Evolutionary conservation across 257 asterid species (phyloP).

Genomic region (Nemophila menziesii): DNA sequence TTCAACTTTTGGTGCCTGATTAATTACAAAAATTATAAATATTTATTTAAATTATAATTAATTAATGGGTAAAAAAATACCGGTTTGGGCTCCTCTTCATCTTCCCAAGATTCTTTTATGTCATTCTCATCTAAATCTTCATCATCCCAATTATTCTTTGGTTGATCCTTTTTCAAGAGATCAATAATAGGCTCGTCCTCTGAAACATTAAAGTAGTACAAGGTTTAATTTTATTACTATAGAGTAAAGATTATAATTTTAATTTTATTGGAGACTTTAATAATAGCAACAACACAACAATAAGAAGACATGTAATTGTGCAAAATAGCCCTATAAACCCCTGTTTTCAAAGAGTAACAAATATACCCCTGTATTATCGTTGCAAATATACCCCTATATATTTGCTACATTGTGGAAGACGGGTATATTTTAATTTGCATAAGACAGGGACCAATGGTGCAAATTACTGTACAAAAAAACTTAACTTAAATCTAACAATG

Average conservation of each 20-base stretch:
- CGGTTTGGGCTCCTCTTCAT: slow-evolving; percentile 63
- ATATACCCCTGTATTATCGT: no score
- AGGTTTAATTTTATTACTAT: slow-evolving; percentile 2
- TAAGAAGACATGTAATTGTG: not conserved
- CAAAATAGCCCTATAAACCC: no score
- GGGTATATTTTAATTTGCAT: no score
- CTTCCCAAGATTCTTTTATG: slow-evolving; percentile 95
- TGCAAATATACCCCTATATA: not conserved
- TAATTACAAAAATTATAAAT: no score
- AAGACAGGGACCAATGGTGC: not conserved
- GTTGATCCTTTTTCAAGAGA: slow-evolving; percentile 43
- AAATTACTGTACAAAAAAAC: no score
- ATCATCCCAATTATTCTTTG: slow-evolving; percentile 63
- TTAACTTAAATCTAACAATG: no score
- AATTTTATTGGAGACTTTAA: not conserved
- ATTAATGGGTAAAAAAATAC: slow-evolving; percentile 18
- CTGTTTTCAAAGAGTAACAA: no score
- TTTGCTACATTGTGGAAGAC: not conserved
- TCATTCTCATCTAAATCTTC: slow-evolving; percentile 68
- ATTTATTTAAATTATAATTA: no score
- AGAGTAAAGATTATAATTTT: not conserved
- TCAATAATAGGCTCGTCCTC: slow-evolving; percentile 64
- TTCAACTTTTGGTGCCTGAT: slow-evolving; percentile 59
- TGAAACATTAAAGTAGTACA: slow-evolving; percentile 19
- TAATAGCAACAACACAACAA: not conserved